Base-by-base conservation (phyloP, 2,329 filamentous ascomycete species). In the Pseudogymnoascus sp. region DNA sequence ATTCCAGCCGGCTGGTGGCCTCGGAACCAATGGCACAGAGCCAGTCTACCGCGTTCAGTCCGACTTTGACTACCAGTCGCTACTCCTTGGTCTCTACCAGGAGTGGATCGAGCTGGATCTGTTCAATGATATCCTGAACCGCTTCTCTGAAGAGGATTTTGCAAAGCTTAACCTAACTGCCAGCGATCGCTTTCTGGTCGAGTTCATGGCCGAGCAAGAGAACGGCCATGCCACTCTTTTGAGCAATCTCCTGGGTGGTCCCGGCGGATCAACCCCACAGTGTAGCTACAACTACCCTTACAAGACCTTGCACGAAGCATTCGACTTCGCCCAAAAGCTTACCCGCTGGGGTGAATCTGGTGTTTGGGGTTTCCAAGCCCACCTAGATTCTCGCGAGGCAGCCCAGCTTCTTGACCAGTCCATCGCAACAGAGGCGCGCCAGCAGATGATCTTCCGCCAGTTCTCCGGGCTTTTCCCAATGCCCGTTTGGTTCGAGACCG, bases 261-360 rank as follows among this genome's bases (percentile, higher is more conserved):
- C 70, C 9, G 66, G 68, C 1, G 73, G 83, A 63, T 87, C 90
- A 0, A 88, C 89, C 0, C 79, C 80, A 60, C 87, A 91, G 72
- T 94, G 90, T 77, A 86, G 35, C 37, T 95, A 95, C 78, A 85
- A 91, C 76, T 94, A 94, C 71, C 90, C 90, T 1, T 89, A 85
- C 71, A 83, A 77, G 61, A 92, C 84, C 33, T 85, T 93, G 0
- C 82, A 80, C 61, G 89, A 94, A 73, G 93, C 85, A 70, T 79
- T 94, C 69, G 90, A 94, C 77, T 94, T 94, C 76, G 87, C 84
- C 74, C 89, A 93, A 75, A 92, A 92, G 74, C 76, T 94, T n/a
- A 94, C 90, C 1, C 86, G 89, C 35, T 91, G 83, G 74, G 89
- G 89, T 58, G 90, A 94, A 73, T 82, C 87, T 9, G 88, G 89